Evolutionary conservation across 768 basidiomycete genomes (phyloP).

Genomic region (Crassisporium funariophilum): DNA sequence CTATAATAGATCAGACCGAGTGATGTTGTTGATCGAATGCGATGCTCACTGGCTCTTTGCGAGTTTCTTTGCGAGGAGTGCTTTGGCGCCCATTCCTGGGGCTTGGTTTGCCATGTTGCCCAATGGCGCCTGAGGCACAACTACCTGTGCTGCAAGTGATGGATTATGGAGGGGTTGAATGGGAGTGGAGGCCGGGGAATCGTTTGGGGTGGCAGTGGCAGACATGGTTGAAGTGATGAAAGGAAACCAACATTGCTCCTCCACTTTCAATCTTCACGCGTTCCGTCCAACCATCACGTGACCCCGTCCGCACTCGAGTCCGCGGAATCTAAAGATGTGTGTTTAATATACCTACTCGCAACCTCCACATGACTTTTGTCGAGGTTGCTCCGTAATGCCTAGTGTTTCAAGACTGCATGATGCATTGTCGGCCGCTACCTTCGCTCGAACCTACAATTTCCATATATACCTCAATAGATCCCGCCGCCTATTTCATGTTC

Average conservation of each 20-base stretch:
- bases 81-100: conserved; percentile 84
- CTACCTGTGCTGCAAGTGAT: conserved; percentile 73
- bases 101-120: conserved; percentile 64
- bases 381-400: no score
- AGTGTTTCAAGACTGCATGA: no score
- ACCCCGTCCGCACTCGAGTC: conserved; percentile 7
- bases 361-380: no score
- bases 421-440: no score
- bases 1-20: conserved; percentile 8
- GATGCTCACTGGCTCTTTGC: conserved; percentile 83
- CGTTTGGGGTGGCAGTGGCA: conserved; percentile 60
- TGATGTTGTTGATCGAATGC: not conserved
- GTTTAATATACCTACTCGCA: conserved; percentile 1
- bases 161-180: conserved; percentile 89
- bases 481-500: no score
- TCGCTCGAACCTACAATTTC: no score
- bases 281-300: conserved; percentile 22
- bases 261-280: conserved; percentile 32
- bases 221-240: conserved; percentile 41
- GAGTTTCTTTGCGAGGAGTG: conserved; percentile 91
- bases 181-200: conserved; percentile 61
- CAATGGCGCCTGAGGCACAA: conserved; percentile 78
- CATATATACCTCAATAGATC: no score
- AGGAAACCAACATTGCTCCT: conserved; percentile 17
- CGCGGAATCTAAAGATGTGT: not conserved